A percentile compares a stretch with the other conserved stretches of the same genome.
phyloP scores from a whole-genome alignment of 164 flowering plant species.

The Buxus sempervirens region DNA sequence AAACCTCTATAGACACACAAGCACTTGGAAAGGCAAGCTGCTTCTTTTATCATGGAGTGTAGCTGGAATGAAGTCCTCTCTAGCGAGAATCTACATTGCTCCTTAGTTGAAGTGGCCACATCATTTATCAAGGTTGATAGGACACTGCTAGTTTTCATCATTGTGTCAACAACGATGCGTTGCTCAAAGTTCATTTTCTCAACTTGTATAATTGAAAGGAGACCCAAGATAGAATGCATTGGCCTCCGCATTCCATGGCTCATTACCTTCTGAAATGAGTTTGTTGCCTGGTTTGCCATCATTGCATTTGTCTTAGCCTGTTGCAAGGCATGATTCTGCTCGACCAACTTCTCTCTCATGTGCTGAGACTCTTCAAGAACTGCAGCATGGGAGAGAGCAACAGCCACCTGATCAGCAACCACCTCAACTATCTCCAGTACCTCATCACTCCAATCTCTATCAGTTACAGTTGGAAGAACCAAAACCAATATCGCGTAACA shows the following conservation, averaged over 20 bases:
- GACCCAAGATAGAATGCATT: slow-evolving; percentile 82
- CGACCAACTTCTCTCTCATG: slow-evolving; percentile 81
- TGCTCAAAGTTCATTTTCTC: slow-evolving; percentile 54
- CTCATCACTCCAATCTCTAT: slow-evolving; percentile 61
- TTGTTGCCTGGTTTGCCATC: slow-evolving; percentile 92
- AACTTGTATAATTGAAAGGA: slow-evolving; percentile 70
- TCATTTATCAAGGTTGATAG: slow-evolving; percentile 76
- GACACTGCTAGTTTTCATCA: slow-evolving; percentile 67
- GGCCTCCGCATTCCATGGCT: slow-evolving; percentile 86
- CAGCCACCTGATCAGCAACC: slow-evolving; percentile 98
- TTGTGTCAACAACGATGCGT: slow-evolving; percentile 50
- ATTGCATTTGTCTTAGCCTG: slow-evolving; percentile 70
- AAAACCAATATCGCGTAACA: slow-evolving; percentile 84
- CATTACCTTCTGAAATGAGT: slow-evolving; percentile 84
- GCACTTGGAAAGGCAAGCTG: slow-evolving; percentile 77
- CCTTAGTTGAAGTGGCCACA: slow-evolving; percentile 60
- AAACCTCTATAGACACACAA: slow-evolving; percentile 56
- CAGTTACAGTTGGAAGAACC: slow-evolving; percentile 60
- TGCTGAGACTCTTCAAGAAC: slow-evolving; percentile 88
- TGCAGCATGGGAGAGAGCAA: slow-evolving; percentile 95
- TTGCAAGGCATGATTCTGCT: slow-evolving; percentile 76
- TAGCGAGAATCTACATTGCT: slow-evolving; percentile 49
- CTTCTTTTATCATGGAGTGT: slow-evolving; percentile 72
- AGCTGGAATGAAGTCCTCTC: slow-evolving; percentile 59
- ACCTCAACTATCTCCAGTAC: slow-evolving; percentile 88